A percentile compares a stretch with the other conserved stretches of the same genome.
Conservation (phyloP, 495 filamentous ascomycete species). For the Penicillium riverlandense region DNA sequence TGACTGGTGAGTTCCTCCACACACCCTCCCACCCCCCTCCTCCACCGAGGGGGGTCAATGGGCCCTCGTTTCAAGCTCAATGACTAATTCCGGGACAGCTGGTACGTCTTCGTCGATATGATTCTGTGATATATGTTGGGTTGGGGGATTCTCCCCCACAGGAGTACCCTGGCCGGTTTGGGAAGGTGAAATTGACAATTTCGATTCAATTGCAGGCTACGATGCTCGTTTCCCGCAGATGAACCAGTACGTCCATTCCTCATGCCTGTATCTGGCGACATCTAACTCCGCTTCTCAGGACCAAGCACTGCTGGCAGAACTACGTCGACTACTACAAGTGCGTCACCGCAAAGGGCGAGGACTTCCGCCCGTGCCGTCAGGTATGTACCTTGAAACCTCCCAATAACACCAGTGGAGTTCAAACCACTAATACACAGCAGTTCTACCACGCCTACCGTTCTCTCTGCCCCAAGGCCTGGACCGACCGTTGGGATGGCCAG, state of each 20-base stretch:
- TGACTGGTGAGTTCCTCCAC: constrained; percentile 70
- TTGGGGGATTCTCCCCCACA: constrained; percentile 1
- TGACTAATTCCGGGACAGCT: constrained; percentile 41
- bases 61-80: constrained; percentile 29
- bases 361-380: constrained; percentile 96
- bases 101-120: constrained; percentile 30
- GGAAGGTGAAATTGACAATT: constrained; percentile 23
- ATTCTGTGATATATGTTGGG: neutral
- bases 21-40: constrained; percentile 14
- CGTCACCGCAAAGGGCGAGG: constrained; percentile 95
- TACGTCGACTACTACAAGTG: constrained; percentile 99
- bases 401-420: neutral
- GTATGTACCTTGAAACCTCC: constrained; percentile 36
- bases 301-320: constrained; percentile 95
- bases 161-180: constrained; percentile 11
- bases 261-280: no score
- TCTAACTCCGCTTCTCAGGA: constrained; percentile 26
- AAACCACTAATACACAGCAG: constrained; percentile 34
- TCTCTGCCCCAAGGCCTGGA: constrained; percentile 94
- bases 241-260: constrained; percentile 63
- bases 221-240: constrained; percentile 98
- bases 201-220: constrained; percentile 59
- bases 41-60: constrained; percentile 9
- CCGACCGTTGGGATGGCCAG: constrained; percentile 93
- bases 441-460: constrained; percentile 95